Evolutionary conservation across 2,329 filamentous ascomycete species (phyloP), one percentile per base, ranked within the genome.

Genomic region (Truncatella angustata): DNA sequence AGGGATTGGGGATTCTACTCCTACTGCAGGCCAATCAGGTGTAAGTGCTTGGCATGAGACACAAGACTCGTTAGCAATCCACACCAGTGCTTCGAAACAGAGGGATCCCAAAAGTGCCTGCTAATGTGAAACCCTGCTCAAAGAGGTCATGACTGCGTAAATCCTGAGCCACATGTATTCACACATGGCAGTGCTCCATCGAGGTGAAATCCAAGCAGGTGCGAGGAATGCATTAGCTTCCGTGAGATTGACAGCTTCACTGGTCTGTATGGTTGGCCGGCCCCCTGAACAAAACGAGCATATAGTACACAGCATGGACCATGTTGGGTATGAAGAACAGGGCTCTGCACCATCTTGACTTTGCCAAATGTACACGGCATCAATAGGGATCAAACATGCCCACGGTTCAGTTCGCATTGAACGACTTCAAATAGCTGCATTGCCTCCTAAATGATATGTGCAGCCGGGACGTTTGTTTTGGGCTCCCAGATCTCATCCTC

Each of bases 71-170:
- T 49, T 37, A 12, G 46, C 46, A 39, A 49, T 49, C 11, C 18
- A 23, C 18, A 26, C 20, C 32, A 49, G 20, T 49, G 32, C 32
- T 18, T 37, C 23, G 16, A 39, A 18, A 26, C 9, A 20, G 24
- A 49, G 10, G 16, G 21, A n/a, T 18, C 12, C 4, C 14, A 6
- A 16, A 40, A 40, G 18, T 18, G 12, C 6, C 37, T 21, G 20
- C 12, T 14, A n/a, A n/a, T 43, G 28, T 37, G 45, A 49, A 49
- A 49, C 45, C 45, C 30, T 36, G 45, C 45, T 20, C 34, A 26
- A n/a, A n/a, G n/a, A n/a, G 28, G n/a, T 36, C 9, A 28, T 21
- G 36, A 50, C 12, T n/a, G 26, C 11, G 16, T 18, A 21, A 4
- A 16, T 30, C 36, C 20, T 3, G 6, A 11, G 35, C 26, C 35